A percentile compares a stretch with the other conserved stretches of the same genome.
Evolutionary conservation across 2,329 filamentous ascomycete genomes (phyloP).

Genomic region (Claviceps purpurea): DNA sequence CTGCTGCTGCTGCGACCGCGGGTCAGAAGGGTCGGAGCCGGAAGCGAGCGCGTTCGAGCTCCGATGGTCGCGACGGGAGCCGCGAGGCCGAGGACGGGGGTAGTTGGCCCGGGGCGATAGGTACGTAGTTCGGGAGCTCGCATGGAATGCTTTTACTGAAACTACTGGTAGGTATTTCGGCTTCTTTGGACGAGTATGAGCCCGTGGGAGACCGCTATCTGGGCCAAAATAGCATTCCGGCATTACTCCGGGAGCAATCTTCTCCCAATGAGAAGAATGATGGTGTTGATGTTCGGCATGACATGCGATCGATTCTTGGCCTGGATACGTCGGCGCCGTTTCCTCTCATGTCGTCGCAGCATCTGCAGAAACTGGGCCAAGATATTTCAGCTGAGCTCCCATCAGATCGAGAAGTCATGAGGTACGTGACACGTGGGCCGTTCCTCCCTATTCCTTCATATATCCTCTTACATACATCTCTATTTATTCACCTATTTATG

Average conservation of each 20-base stretch:
- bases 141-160: not conserved
- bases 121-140: slow-evolving; percentile 12
- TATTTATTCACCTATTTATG: too few relatives aligned
- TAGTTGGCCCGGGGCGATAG: slow-evolving; percentile 29
- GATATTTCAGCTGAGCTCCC: slow-evolving; percentile 50
- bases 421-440: slow-evolving; percentile 29
- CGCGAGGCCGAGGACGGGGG: slow-evolving; percentile 24
- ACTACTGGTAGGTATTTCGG: slow-evolving; percentile 15
- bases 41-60: slow-evolving; percentile 22
- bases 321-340: slow-evolving; percentile 54
- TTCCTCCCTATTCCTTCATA: not conserved
- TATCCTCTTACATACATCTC: too few relatives aligned
- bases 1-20: slow-evolving; percentile 6
- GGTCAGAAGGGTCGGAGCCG: slow-evolving; percentile 13
- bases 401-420: slow-evolving; percentile 52
- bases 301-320: slow-evolving; percentile 53
- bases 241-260: slow-evolving; percentile 48
- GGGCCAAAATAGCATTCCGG: slow-evolving; percentile 54
- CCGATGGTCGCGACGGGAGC: slow-evolving; percentile 18
- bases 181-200: slow-evolving; percentile 39
- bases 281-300: slow-evolving; percentile 44
- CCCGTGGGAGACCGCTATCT: slow-evolving; percentile 46
- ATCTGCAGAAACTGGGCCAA: slow-evolving; percentile 44
- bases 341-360: slow-evolving; percentile 50
- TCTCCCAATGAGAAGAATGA: slow-evolving; percentile 37